Evolutionary conservation across 805 yeast species (phyloP).

Genomic region (Nakazawaea wyomingensis): DNA sequence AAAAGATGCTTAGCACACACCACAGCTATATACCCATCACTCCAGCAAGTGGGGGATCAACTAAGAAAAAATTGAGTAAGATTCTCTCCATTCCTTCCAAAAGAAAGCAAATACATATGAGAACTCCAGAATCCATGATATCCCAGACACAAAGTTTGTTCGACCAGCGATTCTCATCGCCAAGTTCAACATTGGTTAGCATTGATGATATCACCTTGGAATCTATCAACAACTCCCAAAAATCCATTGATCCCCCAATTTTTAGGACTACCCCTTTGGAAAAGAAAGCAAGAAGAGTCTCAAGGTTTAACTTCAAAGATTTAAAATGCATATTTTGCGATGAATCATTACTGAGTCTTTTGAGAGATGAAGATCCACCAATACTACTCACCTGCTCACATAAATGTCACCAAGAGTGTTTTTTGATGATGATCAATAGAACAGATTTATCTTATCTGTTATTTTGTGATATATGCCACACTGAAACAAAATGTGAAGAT

Average conservation of each 20-base stretch:
- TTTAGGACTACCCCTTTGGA: too few species aligned
- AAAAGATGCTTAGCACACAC: not conserved
- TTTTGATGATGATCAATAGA: conserved; percentile 5
- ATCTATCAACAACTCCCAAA: too few species aligned
- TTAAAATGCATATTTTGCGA: conserved; percentile 12
- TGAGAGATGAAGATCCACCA: conserved; percentile 12
- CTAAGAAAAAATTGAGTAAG: not conserved
- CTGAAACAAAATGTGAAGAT: conserved; percentile 2
- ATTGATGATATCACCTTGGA: not conserved
- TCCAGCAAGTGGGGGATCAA: not conserved
- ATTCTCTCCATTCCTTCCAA: not conserved
- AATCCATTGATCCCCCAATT: too few species aligned
- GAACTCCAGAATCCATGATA: not conserved
- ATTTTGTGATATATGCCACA: conserved; percentile 4
- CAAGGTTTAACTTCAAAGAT: conserved; percentile 7
- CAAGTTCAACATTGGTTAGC: not conserved
- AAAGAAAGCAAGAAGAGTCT: not conserved
- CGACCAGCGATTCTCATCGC: not conserved
- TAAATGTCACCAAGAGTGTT: conserved; percentile 12
- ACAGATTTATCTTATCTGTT: not conserved
- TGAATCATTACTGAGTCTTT: conserved; percentile 6
- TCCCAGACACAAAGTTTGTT: not conserved
- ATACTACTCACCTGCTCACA: conserved; percentile 12
- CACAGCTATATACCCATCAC: not conserved
- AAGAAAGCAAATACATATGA: not conserved